A percentile compares a stretch with the other conserved stretches of the same genome.
Evolutionary conservation across 2,329 filamentous ascomycete species (phyloP).

Genomic region (Elsinoe necatrix): DNA sequence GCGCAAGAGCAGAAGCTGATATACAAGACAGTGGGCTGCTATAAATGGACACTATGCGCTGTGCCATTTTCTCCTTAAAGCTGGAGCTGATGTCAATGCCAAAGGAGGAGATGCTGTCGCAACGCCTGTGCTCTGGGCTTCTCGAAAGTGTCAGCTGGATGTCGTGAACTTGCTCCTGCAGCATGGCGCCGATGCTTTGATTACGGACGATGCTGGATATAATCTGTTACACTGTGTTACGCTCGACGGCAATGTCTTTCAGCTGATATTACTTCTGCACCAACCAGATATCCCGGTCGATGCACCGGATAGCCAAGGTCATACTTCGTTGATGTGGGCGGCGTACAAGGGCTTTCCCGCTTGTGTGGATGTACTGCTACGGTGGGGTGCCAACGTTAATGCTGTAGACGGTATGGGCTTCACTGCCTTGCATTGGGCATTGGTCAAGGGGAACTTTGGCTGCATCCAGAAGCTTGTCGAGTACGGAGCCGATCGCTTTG

Average conservation of each 20-base stretch:
- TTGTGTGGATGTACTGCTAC: constrained; percentile 83
- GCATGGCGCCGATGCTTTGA: constrained; percentile 82
- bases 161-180: constrained; percentile 86
- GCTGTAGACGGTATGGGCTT: constrained; percentile 86
- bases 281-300: constrained; percentile 86
- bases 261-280: constrained; percentile 82
- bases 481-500: constrained; percentile 89
- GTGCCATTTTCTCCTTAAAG: constrained; percentile 86
- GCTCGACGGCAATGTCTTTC: constrained; percentile 89
- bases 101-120: constrained; percentile 94
- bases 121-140: constrained; percentile 93
- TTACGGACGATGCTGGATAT: constrained; percentile 92
- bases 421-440: constrained; percentile 89
- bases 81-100: constrained; percentile 82
- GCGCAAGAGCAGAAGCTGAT: constrained; percentile 7
- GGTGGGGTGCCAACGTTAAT: constrained; percentile 93
- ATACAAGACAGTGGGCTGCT: constrained; percentile 70
- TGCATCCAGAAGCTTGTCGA: constrained; percentile 93
- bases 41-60: constrained; percentile 98
- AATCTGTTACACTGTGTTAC: constrained; percentile 96
- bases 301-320: constrained; percentile 77
- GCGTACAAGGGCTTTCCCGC: constrained; percentile 94
- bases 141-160: constrained; percentile 93
- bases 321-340: constrained; percentile 97
- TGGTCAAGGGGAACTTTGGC: constrained; percentile 83